Evolutionary conservation across 31 red algal species (phyloP).

Genomic region (Odonthalia washingtoniensis): DNA sequence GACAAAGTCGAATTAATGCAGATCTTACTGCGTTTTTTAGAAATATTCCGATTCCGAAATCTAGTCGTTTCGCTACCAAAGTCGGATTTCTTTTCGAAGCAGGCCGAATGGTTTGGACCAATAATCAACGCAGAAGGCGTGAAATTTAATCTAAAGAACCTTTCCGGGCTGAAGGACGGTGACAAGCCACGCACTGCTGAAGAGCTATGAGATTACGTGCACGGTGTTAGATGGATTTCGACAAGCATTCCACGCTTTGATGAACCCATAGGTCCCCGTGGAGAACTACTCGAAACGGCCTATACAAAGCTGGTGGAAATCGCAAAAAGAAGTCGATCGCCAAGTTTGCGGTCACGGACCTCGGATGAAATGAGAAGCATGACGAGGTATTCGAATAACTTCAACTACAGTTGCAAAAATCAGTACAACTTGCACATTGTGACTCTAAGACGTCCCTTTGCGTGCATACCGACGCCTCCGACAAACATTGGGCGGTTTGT

Average conservation of each 20-base stretch:
- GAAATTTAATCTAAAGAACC: constrained; percentile 23
- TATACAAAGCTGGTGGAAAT: constrained; percentile 22
- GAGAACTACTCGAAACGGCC: constrained; percentile 34
- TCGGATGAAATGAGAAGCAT: constrained; percentile 16
- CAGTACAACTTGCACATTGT: constrained; percentile 28
- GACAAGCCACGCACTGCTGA: constrained; percentile 3
- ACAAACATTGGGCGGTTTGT: constrained; percentile 39
- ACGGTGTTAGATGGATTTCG: constrained; percentile 30
- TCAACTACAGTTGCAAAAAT: constrained; percentile 4
- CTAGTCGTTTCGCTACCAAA: constrained; percentile 40
- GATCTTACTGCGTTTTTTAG: constrained; percentile 28
- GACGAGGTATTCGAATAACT: background rate
- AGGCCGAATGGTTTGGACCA: background rate
- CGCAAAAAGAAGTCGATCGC: constrained; percentile 45
- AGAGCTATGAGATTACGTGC: constrained; percentile 43
- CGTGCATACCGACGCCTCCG: constrained; percentile 44
- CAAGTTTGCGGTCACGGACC: background rate
- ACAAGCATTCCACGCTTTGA: constrained; percentile 45
- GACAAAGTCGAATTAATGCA: background rate
- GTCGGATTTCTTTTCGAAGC: constrained; percentile 40
- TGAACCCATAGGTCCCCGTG: constrained; percentile 23
- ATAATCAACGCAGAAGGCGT: constrained; percentile 37
- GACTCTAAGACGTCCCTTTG: constrained; percentile 1
- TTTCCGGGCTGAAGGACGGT: constrained; percentile 2
- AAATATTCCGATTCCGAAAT: background rate